Conservation (phyloP, 306 rosid species). For the Lathyrus aphaca region DNA sequence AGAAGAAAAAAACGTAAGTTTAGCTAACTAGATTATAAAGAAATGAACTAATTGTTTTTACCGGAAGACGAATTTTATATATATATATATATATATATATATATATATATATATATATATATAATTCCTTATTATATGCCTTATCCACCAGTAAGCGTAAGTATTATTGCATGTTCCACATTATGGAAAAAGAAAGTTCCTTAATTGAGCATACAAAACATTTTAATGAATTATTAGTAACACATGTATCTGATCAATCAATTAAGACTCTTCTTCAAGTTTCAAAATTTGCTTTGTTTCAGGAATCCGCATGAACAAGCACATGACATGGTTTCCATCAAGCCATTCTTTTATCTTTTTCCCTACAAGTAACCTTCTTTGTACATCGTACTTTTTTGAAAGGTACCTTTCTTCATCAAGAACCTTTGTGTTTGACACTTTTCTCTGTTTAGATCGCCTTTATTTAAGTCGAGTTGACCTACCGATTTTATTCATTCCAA, state of each 20-base stretch:
- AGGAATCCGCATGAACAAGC: constrained; percentile 75
- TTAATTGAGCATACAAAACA: constrained; percentile 24
- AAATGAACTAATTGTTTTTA: constrained; percentile 37
- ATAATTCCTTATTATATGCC: too few species aligned
- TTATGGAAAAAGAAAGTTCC: constrained; percentile 43
- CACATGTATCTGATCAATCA: constrained; percentile 78
- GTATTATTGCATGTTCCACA: constrained; percentile 58
- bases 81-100: too few species aligned
- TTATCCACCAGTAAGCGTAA: constrained; percentile 98
- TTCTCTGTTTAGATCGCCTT: constrained; percentile 73
- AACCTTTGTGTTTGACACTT: constrained; percentile 48
- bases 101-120: too few species aligned
- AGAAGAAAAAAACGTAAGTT: constrained; percentile 15
- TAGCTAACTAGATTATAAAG: constrained; percentile 13
- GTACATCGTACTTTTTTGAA: constrained; percentile 45
- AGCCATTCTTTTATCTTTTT: constrained; percentile 59
- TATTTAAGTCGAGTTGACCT: constrained; percentile 68
- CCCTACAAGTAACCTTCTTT: constrained; percentile 47
- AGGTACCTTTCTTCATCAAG: constrained; percentile 45
- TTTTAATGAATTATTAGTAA: constrained; percentile 30
- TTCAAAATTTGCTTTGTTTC: constrained; percentile 84
- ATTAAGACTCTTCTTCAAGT: constrained; percentile 68
- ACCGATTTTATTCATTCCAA: constrained; percentile 53
- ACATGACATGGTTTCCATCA: constrained; percentile 69
- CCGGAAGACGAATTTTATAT: constrained; percentile 95